Percentiles rank a stretch among this genome's conserved stretches.
These are phyloP conservation scores for Albugo candida DNA, from an alignment of 352 stramenopile species.

Conservation along the genomic window DNA sequence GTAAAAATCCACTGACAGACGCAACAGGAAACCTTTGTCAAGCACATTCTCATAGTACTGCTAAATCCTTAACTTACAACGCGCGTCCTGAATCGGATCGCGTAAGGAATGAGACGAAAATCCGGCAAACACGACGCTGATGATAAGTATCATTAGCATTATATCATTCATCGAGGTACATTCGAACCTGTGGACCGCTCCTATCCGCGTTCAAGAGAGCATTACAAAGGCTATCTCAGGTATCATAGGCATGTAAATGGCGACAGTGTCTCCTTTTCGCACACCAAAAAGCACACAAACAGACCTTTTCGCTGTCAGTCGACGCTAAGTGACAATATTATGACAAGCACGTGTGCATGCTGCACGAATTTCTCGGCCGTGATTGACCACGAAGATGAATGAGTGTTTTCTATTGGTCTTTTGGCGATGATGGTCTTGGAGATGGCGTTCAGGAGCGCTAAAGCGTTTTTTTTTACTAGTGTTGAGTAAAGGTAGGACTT, in stretches of 20 bases:
- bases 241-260: slow-evolving; percentile 99
- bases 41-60: neutral
- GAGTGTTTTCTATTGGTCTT: too few relatives aligned
- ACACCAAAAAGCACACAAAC: slow-evolving; percentile 57
- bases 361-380: too few relatives aligned
- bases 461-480: too few relatives aligned
- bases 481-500: too few relatives aligned
- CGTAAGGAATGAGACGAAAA: slow-evolving; percentile 87
- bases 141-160: neutral
- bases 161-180: too few relatives aligned
- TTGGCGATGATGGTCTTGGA: too few relatives aligned
- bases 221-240: slow-evolving; percentile 94
- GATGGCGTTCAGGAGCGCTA: too few relatives aligned
- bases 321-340: too few relatives aligned
- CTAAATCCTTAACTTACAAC: slow-evolving; percentile 20
- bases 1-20: slow-evolving; percentile 84
- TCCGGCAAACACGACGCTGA: slow-evolving; percentile 92
- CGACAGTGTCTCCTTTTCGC: slow-evolving; percentile 88
- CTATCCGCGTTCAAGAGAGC: slow-evolving; percentile 94
- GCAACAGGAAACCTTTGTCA: neutral
- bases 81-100: slow-evolving; percentile 86
- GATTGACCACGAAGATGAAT: too few relatives aligned
- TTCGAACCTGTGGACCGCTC: slow-evolving; percentile 73
- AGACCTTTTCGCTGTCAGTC: too few relatives aligned
- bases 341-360: too few relatives aligned